phyloP scores from a whole-genome alignment of 257 asterid genomes.

The Petrea volubilis region DNA sequence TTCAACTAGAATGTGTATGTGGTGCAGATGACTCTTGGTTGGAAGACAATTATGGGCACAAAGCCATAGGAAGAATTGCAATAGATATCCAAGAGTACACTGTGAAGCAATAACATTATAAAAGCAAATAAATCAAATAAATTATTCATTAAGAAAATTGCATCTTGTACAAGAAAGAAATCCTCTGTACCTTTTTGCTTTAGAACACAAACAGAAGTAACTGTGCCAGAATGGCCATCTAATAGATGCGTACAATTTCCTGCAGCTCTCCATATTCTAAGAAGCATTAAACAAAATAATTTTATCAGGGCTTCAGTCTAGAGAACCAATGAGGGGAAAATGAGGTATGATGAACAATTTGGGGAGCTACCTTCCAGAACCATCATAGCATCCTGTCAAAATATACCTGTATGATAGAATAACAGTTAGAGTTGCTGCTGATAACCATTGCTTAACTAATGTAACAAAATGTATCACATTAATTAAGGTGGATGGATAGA shows the following conservation, averaged over 20 bases:
- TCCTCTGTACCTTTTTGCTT: constrained; percentile 54
- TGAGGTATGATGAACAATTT: constrained; percentile 4
- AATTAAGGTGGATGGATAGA: background rate
- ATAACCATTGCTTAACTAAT: background rate
- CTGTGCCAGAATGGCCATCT: constrained; percentile 85
- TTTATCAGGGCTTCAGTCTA: constrained; percentile 1
- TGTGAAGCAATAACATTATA: background rate
- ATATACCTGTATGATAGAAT: constrained; percentile 59
- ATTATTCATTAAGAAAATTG: background rate
- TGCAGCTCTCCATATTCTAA: constrained; percentile 86
- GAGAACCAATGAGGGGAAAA: background rate
- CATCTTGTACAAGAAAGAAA: background rate
- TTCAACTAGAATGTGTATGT: background rate
- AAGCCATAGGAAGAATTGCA: background rate
- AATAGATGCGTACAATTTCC: constrained; percentile 78
- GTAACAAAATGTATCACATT: constrained; percentile 3
- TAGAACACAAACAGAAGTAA: constrained; percentile 73
- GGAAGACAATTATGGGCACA: background rate
- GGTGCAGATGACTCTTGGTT: background rate
- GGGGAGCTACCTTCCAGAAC: constrained; percentile 76
- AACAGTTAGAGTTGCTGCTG: constrained; percentile 17
- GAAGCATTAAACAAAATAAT: constrained; percentile 23
- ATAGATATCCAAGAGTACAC: background rate
- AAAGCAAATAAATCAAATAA: background rate
- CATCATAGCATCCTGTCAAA: constrained; percentile 93